Base-by-base conservation (phyloP, 805 yeast species). In the Spencermartinsiella europaea region DNA sequence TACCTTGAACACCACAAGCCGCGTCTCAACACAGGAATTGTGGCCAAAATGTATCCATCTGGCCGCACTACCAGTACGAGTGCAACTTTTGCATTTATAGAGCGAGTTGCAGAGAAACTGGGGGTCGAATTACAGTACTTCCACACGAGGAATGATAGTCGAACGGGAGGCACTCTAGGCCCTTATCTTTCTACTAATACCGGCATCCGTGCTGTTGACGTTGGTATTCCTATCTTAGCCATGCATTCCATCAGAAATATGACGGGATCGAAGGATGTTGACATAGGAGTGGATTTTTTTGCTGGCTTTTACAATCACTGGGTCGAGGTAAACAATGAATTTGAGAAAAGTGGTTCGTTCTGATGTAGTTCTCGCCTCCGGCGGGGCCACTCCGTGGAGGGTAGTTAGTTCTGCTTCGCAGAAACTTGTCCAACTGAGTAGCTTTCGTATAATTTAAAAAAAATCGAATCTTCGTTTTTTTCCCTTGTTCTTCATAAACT, bases 121-220 rank as follows among this genome's bases (percentile, higher is more conserved):
- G 83, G 72, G 42, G 88, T 84, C 61, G 67, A 69, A 45, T 54
- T 87, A 22, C 96, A 88, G 67, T 81, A 60, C 66, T 86, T 86
- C 80, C 95, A 87, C 61, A 83, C 85, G 63, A 78, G 93, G 65
- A 87, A 88, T 67, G 90, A 82, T 62, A 76, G 85, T 14, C 77
- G 93, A 61, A 81, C 89, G 0, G 96, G 96, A 27, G 95, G 95
- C 34, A 86, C 95, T 21, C 85, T 88, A 60, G 96, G 96, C 0
- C 95, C 81, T 62, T 59, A 70, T 51, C 57, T 70, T 4, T 54
- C 66, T 14, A 46, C 65, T 4, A 58, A 58, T 34, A 57, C 63
- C 59, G 77, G 77, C 12, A 49, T 66, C 25, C 55, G 66, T 59
- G 83, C 91, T 38, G 77, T 85, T 46, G 95, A 86, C 58, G 65